Evolutionary conservation across 768 basidiomycete genomes (phyloP).

Genomic region (Boletus reticulatus): DNA sequence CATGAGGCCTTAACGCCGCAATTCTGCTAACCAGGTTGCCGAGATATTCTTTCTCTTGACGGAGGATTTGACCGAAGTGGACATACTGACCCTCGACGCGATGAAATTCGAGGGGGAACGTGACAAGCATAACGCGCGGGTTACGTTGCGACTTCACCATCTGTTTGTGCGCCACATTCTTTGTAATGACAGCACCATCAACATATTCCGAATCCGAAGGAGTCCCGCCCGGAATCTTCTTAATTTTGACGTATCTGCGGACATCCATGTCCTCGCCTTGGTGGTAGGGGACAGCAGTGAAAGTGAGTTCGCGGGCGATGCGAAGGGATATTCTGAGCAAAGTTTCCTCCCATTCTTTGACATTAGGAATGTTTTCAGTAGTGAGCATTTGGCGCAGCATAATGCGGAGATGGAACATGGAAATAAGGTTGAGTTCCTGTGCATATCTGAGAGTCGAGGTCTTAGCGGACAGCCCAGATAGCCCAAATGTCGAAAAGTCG

Average conservation of each 20-base stretch:
- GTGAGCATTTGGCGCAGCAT: conserved; percentile 92
- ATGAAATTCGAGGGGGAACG: conserved; percentile 92
- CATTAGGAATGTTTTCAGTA: conserved; percentile 76
- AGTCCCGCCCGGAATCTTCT: conserved; percentile 93
- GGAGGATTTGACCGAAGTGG: conserved; percentile 85
- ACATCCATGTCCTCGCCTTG: conserved; percentile 96
- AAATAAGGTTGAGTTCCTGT: conserved; percentile 78
- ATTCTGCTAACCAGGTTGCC: conserved; percentile 86
- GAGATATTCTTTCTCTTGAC: conserved; percentile 92
- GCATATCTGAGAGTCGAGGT: conserved; percentile 54
- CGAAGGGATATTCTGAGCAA: conserved; percentile 79
- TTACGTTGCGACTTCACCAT: conserved; percentile 83
- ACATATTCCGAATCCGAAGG: conserved; percentile 96
- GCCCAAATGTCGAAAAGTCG: not conserved
- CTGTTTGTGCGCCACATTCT: conserved; percentile 95
- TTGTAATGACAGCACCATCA: conserved; percentile 94
- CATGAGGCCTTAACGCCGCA: conserved; percentile 86
- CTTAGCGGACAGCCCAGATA: conserved; percentile 1
- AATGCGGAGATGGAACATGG: conserved; percentile 84
- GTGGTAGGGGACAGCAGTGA: conserved; percentile 64
- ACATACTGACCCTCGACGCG: conserved; percentile 91
- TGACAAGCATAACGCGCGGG: conserved; percentile 94
- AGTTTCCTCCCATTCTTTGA: conserved; percentile 85
- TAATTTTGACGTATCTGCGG: conserved; percentile 93
- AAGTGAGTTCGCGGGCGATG: conserved; percentile 82